These are phyloP conservation scores for Podosphaera fusca DNA, from an alignment of 2,329 filamentous ascomycete species.

Conservation along the genomic window DNA sequence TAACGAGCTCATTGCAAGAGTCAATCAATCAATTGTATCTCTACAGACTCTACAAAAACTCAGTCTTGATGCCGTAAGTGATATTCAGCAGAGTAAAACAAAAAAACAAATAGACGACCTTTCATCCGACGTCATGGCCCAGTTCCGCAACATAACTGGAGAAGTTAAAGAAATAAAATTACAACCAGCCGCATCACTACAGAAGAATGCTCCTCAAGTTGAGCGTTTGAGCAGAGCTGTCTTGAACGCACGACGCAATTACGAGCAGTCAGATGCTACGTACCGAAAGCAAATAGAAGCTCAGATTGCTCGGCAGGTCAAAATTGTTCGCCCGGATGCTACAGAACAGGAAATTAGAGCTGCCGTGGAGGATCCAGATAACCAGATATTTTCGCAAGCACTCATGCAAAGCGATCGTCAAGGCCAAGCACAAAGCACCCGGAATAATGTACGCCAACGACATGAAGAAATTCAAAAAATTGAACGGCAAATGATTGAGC, in stretches of 20 bases:
- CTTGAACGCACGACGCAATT: slow-evolving; percentile 54
- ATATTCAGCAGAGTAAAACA: slow-evolving; percentile 28
- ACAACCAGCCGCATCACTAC: slow-evolving; percentile 47
- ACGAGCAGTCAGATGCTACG: slow-evolving; percentile 56
- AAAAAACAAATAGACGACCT: slow-evolving; percentile 50
- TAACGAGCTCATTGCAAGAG: slow-evolving; percentile 49
- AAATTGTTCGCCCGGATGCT: slow-evolving; percentile 68
- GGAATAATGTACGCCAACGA: slow-evolving; percentile 59
- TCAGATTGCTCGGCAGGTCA: slow-evolving; percentile 72
- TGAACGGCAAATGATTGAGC: slow-evolving; percentile 68
- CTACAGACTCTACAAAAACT: slow-evolving; percentile 36
- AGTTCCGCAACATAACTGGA: slow-evolving; percentile 57
- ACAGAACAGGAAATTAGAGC: slow-evolving; percentile 54
- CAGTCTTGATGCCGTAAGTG: slow-evolving; percentile 35
- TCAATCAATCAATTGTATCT: slow-evolving; percentile 49
- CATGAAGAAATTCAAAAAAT: slow-evolving; percentile 82
- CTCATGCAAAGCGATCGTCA: slow-evolving; percentile 60
- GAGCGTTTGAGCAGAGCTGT: slow-evolving; percentile 50
- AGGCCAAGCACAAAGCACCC: slow-evolving; percentile 57
- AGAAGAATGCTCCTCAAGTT: slow-evolving; percentile 59
- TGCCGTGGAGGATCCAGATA: slow-evolving; percentile 45
- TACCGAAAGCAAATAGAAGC: slow-evolving; percentile 64
- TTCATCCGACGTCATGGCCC: slow-evolving; percentile 57
- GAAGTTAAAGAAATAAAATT: slow-evolving; percentile 67
- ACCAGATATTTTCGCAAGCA: slow-evolving; percentile 73